Base-by-base conservation (phyloP, 495 filamentous ascomycete species). In the Neurospora sp. region DNA sequence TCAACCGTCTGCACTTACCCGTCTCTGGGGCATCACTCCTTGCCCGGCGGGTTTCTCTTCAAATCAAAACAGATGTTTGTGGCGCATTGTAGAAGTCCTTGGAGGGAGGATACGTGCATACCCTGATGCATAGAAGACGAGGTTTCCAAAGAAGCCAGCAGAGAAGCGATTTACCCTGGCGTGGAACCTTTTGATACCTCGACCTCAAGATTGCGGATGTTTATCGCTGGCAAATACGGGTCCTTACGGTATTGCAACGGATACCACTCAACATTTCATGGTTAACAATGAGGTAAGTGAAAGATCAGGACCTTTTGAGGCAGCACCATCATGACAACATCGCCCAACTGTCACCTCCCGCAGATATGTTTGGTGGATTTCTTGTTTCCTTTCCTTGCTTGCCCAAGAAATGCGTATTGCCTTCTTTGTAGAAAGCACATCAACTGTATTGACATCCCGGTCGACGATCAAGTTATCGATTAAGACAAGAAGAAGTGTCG, bases 91-190 rank as follows among this genome's bases (percentile, higher is more conserved):
- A 73, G 70, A 75, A 75, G 73, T 39, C 73, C 76, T 76, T 76
- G 74, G 74, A 69, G 73, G 75, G 70, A 78, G 78, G 80, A 73
- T 79, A 74, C 74, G 68, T 78, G 80, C 80, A 81, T 79, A 72
- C 41, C 53, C 65, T 74, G 70, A 77, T 77, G 76, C 80, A 77
- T 79, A 75, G 78, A 78, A 79, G 74, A 76, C 77, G 76, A 77
- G 72, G 72, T 69, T 71, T 73, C 73, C 72, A 70, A 41, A 65
- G 73, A 73, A 47, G 75, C 75, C 70, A 73, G 71, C 73, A 75
- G 39, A 69, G 73, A 27, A 70, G 71, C 47, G 44, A 69, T 68
- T 12, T 27, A 31, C 37, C 68, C 59, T 70, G 72, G 69, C 69
- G 45, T 39, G 70, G 73, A 47, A 31, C 44, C 44, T 45, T 70